These are phyloP conservation scores for Collybia sp. DNA, from an alignment of 768 basidiomycete genomes.

Conservation along the genomic window DNA sequence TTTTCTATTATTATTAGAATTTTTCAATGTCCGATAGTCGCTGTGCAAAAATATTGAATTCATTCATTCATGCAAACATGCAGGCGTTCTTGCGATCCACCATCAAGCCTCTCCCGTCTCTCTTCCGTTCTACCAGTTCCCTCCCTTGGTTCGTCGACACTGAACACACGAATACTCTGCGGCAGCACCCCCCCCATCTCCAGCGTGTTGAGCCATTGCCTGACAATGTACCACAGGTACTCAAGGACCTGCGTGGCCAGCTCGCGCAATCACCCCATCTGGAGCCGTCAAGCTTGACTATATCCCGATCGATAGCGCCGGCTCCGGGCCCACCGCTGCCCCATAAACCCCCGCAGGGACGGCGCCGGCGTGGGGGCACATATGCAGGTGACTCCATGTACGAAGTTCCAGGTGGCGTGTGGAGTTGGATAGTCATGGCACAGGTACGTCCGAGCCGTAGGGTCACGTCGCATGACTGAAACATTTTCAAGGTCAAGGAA, in stretches of 20 bases:
- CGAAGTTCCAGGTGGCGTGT: conserved; percentile 53
- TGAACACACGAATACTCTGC: conserved; percentile 16
- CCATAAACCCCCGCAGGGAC: conserved; percentile 50
- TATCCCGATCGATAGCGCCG: conserved; percentile 45
- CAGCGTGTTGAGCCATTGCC: conserved; percentile 38
- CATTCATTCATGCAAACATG: not conserved
- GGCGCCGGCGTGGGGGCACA: conserved; percentile 61
- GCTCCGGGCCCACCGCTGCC: conserved; percentile 61
- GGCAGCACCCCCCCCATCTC: conserved; percentile 19
- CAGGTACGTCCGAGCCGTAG: conserved; percentile 39
- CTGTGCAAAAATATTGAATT: not conserved
- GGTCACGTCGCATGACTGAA: conserved; percentile 1
- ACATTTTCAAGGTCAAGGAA: conserved; percentile 64
- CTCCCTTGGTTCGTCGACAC: conserved; percentile 70
- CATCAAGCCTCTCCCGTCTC: too few species aligned
- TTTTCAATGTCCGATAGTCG: too few species aligned
- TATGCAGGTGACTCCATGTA: conserved; percentile 58
- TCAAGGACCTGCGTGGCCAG: conserved; percentile 53
- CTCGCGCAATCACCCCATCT: conserved; percentile 64
- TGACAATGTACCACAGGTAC: conserved; percentile 40
- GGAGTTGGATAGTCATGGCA: conserved; percentile 73
- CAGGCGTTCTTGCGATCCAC: not conserved
- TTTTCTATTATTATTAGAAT: too few species aligned
- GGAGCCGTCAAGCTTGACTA: conserved; percentile 52
- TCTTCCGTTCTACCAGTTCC: too few species aligned